Conservation (phyloP, 2,329 filamentous ascomycete genomes). For the Juglanconis juglandina region DNA sequence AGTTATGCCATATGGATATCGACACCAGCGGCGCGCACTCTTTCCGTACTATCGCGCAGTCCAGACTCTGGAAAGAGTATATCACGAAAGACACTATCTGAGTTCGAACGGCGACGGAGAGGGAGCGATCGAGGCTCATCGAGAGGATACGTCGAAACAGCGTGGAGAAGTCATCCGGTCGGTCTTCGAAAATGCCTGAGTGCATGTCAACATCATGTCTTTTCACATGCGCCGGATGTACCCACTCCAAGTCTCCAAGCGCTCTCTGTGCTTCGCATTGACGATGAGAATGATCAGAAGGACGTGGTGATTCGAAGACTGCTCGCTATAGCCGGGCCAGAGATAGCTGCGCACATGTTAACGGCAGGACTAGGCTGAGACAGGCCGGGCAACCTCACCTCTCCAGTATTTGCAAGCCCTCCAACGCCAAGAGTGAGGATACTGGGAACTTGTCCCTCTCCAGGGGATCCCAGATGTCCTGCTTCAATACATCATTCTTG, state of each 20-base stretch:
- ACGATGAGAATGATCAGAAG: slow-evolving; percentile 80
- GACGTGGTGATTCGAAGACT: slow-evolving; percentile 88
- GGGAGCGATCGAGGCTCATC: slow-evolving; percentile 71
- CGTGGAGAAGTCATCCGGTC: slow-evolving; percentile 77
- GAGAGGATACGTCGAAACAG: slow-evolving; percentile 88
- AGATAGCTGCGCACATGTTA: slow-evolving; percentile 62
- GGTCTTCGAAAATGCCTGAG: slow-evolving; percentile 69
- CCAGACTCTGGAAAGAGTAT: slow-evolving; percentile 87
- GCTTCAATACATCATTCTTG: slow-evolving; percentile 81
- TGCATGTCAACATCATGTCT: slow-evolving; percentile 4
- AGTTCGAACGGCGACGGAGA: slow-evolving; percentile 66
- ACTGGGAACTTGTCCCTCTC: slow-evolving; percentile 77
- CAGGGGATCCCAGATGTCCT: slow-evolving; percentile 82
- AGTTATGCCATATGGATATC: slow-evolving; percentile 92
- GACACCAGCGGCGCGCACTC: slow-evolving; percentile 95
- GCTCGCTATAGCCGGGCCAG: slow-evolving; percentile 88
- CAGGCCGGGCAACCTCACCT: slow-evolving; percentile 46
- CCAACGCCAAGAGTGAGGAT: slow-evolving; percentile 75
- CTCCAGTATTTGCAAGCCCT: slow-evolving; percentile 88
- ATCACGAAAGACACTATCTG: slow-evolving; percentile 89
- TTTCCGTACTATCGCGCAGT: slow-evolving; percentile 83
- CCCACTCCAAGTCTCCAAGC: slow-evolving; percentile 81
- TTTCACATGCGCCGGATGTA: slow-evolving; percentile 2
- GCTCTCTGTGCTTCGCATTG: slow-evolving; percentile 84
- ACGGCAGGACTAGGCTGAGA: slow-evolving; percentile 8